Evolutionary conservation across 805 yeast species (phyloP), one percentile per base, ranked within the genome.

Genomic region (Yarrowia porcina): DNA sequence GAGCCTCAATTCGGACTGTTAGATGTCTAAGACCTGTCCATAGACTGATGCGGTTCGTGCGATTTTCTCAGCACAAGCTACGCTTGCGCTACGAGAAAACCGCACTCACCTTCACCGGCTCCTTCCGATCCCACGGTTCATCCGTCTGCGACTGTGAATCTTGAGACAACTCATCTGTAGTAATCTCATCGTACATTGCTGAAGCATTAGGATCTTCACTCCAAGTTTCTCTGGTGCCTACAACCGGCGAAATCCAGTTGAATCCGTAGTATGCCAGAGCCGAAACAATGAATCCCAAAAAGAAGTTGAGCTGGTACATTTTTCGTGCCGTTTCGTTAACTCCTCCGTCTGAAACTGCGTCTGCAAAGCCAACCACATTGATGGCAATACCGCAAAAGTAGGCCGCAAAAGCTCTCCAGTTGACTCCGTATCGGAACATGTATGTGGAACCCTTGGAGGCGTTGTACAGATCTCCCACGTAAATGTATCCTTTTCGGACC

Each of bases 321-420:
- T 83, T 79, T 64, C 83, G 82, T 11, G 96, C 96, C 32, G 93
- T 96, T 50, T 76, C 28, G 96, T 96, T 15, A 90, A 96, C 65
- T 78, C 80, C n/a, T 85, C 82, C 39, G 86, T 89, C 23, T 1
- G 61, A 56, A 8, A 89, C 84, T 10, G 91, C 90, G 66, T 96
- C 77, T 7, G 87, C 93, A 69, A 90, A 90, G 1, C 97, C 97
- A 20, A 88, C 88, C 70, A 90, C 86, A 69, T 90, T 90, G 50
- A 96, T 94, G 35, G 84, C 77, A 64, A 91, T 86, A 63, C 96
- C 96, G 67, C 86, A 80, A 67, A 90, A 72, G 72, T 90, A 90
- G 1, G 96, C 94, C 32, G 80, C 83, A 67, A 83, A 85, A 1
- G 93, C 97, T 72, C 96, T 80, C 94, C 96, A 89, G 72, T 90